Evolutionary conservation across 768 basidiomycete species (phyloP).

Genomic region (Butyriboletus loyo): DNA sequence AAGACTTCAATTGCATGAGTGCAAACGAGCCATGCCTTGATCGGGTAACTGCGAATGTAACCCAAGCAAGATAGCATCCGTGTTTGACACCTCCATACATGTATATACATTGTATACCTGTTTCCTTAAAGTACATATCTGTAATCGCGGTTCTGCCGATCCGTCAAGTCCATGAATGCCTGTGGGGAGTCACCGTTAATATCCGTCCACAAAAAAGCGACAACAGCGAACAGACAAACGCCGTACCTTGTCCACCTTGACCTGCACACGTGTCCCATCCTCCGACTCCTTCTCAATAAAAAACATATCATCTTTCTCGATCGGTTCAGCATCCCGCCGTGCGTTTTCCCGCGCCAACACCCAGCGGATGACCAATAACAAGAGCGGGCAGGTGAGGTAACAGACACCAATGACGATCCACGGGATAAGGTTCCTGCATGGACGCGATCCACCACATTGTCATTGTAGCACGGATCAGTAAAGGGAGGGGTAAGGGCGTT

Average conservation of each 20-base stretch:
- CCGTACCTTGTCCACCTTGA: conserved; percentile 64
- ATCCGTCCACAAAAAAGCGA: background rate
- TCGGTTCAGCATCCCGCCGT: conserved; percentile 56
- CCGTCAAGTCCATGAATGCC: conserved; percentile 74
- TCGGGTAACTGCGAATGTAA: too few relatives aligned
- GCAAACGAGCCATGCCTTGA: too few relatives aligned
- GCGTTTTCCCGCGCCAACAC: conserved; percentile 60
- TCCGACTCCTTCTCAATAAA: conserved; percentile 52
- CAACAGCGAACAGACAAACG: background rate
- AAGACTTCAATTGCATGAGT: too few relatives aligned
- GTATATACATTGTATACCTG: too few relatives aligned
- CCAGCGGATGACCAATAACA: conserved; percentile 49
- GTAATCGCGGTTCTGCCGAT: conserved; percentile 68
- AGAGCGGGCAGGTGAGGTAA: conserved; percentile 49
- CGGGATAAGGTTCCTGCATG: conserved; percentile 62
- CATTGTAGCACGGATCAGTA: background rate
- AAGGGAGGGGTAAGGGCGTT: background rate
- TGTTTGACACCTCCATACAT: too few relatives aligned
- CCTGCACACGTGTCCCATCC: conserved; percentile 51
- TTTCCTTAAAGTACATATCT: conserved; percentile 59
- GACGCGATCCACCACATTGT: background rate
- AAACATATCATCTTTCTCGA: conserved; percentile 56
- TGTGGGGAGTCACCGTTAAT: conserved; percentile 22
- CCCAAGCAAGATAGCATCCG: too few relatives aligned
- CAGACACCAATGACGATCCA: conserved; percentile 76